Evolutionary conservation across 768 basidiomycete genomes (phyloP).

Genomic region (Psilocybe cubensis): DNA sequence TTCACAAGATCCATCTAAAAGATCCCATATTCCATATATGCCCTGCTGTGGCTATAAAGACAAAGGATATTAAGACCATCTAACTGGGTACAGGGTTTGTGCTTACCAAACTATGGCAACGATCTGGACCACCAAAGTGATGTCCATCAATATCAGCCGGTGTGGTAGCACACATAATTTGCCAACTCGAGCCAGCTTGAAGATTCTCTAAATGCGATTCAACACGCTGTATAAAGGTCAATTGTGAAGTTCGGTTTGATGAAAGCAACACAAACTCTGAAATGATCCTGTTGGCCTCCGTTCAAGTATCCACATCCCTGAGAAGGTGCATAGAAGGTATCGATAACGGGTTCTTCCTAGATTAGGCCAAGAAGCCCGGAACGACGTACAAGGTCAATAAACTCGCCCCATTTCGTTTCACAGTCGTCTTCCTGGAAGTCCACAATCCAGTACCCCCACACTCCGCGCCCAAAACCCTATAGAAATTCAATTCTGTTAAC

Average conservation of each 20-base stretch:
- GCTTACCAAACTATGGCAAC: conserved; percentile 25
- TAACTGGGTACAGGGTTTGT: background rate
- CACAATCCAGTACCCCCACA: conserved; percentile 33
- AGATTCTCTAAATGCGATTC: conserved; percentile 28
- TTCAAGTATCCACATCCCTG: conserved; percentile 21
- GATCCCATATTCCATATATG: conserved; percentile 12
- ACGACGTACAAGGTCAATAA: conserved; percentile 28
- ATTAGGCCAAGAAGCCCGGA: too few species aligned
- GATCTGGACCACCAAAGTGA: conserved; percentile 22
- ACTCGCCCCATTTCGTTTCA: conserved; percentile 29
- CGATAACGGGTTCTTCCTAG: too few species aligned
- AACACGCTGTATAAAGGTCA: conserved; percentile 19
- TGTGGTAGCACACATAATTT: conserved; percentile 34
- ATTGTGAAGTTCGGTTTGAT: background rate
- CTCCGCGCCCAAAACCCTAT: conserved; percentile 30
- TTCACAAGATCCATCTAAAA: conserved; percentile 6
- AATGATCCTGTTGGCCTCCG: background rate
- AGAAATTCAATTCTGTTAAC: background rate
- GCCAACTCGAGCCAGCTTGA: conserved; percentile 29
- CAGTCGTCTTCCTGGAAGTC: conserved; percentile 29
- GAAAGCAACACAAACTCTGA: conserved; percentile 12
- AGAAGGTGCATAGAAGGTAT: too few species aligned
- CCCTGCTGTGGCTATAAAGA: conserved; percentile 4
- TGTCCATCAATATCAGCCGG: conserved; percentile 30
- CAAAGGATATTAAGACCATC: background rate